phyloP scores from a whole-genome alignment of 2,329 filamentous ascomycete species.

The Akanthomyces lecanii region DNA sequence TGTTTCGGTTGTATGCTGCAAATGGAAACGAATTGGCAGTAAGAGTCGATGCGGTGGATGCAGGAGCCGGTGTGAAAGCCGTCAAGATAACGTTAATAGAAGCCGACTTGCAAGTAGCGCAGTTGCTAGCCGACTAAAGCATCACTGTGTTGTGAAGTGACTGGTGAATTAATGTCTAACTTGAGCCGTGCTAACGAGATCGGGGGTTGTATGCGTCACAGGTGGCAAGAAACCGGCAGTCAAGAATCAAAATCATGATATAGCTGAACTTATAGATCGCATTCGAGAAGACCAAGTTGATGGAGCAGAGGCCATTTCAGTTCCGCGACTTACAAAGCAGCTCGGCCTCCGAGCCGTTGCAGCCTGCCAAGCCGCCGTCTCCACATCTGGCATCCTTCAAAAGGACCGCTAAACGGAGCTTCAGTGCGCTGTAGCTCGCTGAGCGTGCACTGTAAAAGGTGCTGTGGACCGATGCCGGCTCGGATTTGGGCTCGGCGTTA shows the following conservation, averaged over 20 bases:
- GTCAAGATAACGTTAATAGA: not conserved
- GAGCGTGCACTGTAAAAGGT: not conserved
- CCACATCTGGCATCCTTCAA: not conserved
- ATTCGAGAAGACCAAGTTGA: not conserved
- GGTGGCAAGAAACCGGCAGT: not conserved
- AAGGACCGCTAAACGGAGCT: not conserved
- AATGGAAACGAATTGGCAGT: not conserved
- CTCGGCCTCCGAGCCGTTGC: conserved; percentile 14
- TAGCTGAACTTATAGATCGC: not conserved
- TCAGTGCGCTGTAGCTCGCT: not conserved
- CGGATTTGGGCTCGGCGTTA: conserved; percentile 17
- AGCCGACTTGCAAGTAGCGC: not conserved
- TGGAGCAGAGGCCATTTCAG: not conserved
- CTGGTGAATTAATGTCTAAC: not conserved
- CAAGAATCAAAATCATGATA: not conserved
- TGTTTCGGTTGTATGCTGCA: not conserved
- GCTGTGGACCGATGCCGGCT: conserved; percentile 17
- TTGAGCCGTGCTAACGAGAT: not conserved
- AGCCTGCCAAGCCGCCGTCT: not conserved
- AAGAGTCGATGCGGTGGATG: not conserved
- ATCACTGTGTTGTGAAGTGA: not conserved
- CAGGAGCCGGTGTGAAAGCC: not conserved
- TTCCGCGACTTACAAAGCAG: not conserved
- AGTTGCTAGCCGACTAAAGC: conserved; percentile 5
- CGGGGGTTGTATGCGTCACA: not conserved